Evolutionary conservation across 2,329 filamentous ascomycete species (phyloP).

Genomic region (Ustilaginoidea virens): DNA sequence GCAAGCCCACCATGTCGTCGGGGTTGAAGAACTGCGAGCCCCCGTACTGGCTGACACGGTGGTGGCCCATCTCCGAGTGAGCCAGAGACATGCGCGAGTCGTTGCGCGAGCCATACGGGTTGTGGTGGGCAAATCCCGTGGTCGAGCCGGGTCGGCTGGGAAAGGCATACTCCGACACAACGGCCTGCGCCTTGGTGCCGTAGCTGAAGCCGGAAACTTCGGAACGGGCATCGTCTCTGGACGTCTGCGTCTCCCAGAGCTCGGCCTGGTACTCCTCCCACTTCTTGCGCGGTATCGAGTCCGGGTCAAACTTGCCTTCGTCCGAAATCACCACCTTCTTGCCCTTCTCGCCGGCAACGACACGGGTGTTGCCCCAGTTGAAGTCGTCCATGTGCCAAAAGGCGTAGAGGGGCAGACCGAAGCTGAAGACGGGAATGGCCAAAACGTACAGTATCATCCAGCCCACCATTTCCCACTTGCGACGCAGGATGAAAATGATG

Average conservation of each 20-base stretch:
- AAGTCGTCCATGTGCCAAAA: constrained; percentile 99
- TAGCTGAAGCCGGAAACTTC: constrained; percentile 92
- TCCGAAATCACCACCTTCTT: constrained; percentile 87
- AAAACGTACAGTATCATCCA: constrained; percentile 97
- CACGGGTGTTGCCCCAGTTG: constrained; percentile 96
- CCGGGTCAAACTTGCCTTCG: constrained; percentile 94
- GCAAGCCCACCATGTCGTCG: constrained; percentile 60
- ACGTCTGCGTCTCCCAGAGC: constrained; percentile 85
- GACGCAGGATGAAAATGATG: constrained; percentile 88
- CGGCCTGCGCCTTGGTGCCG: constrained; percentile 62
- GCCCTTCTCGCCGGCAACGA: constrained; percentile 87
- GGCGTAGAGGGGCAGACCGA: constrained; percentile 77
- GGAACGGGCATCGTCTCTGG: constrained; percentile 67
- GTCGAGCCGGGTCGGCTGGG: constrained; percentile 41
- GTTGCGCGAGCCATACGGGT: constrained; percentile 32
- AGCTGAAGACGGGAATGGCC: constrained; percentile 82
- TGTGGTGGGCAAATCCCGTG: constrained; percentile 33
- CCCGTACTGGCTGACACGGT: constrained; percentile 46
- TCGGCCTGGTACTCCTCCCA: constrained; percentile 99
- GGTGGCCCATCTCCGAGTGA: constrained; percentile 48
- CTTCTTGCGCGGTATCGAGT: constrained; percentile 87
- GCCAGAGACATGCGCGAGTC: constrained; percentile 66
- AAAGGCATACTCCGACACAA: constrained; percentile 55
- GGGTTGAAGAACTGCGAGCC: constrained; percentile 42
- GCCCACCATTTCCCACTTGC: constrained; percentile 99